Evolutionary conservation across 768 basidiomycete genomes (phyloP).

Genomic region (Suillus brevipes): DNA sequence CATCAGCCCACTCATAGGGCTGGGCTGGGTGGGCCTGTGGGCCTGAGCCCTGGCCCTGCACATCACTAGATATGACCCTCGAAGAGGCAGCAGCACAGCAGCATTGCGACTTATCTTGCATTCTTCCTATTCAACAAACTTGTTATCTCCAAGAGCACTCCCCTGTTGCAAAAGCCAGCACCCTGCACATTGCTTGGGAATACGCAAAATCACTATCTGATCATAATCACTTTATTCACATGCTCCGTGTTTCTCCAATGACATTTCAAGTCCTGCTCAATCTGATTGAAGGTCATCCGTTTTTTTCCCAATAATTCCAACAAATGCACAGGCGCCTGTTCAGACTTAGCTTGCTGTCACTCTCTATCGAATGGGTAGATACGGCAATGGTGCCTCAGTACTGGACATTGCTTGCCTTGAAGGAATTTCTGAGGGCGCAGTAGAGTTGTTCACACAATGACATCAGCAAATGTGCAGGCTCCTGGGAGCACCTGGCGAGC

Average conservation of each 20-base stretch:
- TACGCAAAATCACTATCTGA: conserved; percentile 28
- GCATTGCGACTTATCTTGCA: background rate
- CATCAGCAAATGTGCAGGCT: no score
- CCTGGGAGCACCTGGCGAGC: no score
- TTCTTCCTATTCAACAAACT: conserved; percentile 9
- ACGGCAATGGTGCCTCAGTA: conserved; percentile 27
- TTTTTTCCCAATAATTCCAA: conserved; percentile 27
- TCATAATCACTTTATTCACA: no score
- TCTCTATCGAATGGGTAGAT: conserved; percentile 29
- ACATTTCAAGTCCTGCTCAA: conserved; percentile 13
- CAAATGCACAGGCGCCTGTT: conserved; percentile 29
- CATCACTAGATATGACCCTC: no score
- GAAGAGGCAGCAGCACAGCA: background rate
- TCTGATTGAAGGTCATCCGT: conserved; percentile 29
- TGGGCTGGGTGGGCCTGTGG: no score
- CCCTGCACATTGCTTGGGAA: conserved; percentile 27
- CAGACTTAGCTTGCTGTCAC: conserved; percentile 31
- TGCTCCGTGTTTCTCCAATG: no score
- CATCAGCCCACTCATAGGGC: no score
- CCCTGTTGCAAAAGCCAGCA: conserved; percentile 24
- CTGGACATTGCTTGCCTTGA: conserved; percentile 27
- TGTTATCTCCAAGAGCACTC: conserved; percentile 5
- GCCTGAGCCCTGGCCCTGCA: no score
- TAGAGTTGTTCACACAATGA: conserved; percentile 29
- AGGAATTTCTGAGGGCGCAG: conserved; percentile 29